Evolutionary conservation across 2,329 filamentous ascomycete genomes (phyloP), one percentile per base, ranked within the genome.

Genomic region (Pseudogymnoascus sp.): DNA sequence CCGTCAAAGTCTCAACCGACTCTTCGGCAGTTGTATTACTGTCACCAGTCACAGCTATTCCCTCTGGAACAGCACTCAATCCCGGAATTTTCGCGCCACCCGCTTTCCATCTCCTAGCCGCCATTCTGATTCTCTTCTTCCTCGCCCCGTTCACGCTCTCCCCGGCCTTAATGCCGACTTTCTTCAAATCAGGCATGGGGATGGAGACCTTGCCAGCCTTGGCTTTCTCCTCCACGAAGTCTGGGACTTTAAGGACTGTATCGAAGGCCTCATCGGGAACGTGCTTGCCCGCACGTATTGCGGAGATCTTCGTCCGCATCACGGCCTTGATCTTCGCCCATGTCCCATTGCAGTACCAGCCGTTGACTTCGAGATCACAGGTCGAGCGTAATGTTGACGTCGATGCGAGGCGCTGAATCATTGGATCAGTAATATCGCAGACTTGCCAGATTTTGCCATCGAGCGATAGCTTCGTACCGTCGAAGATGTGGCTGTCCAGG

Each of bases 401-500:
- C 19, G 86, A 81, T 39, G 96, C 80, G 2, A 97, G 77, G 10
- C 78, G 74, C 0, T 78, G 77, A 1, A 97, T 78, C 1, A 92
- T 71, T 0, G 91, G 90, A 69, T 97, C 93, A 0, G 85, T 88
- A 62, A 97, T 88, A 73, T 99, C 94, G 76, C 92, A 96, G 26
- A 95, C 83, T 78, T 97, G 94, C 89, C 92, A 99, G 59, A 94
- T 87, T 70, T 94, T 94, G 39, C 92, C 92, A 70, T 96, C 92
- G 1, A 84, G 83, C 14, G 85, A 84, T 62, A 93, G 84, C 2
- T 81, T 82, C 64, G 85, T 80, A 55, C 93, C 93, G 65, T 95
- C 91, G 74, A 97, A 97, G 1, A 93, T 78, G 73, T 97, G 92
- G 61, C 81, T 87, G 31, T 77, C 73, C 19, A 74, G 74, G 35